phyloP scores from a whole-genome alignment of 257 asterid species.

The Penstemon davidsonii region DNA sequence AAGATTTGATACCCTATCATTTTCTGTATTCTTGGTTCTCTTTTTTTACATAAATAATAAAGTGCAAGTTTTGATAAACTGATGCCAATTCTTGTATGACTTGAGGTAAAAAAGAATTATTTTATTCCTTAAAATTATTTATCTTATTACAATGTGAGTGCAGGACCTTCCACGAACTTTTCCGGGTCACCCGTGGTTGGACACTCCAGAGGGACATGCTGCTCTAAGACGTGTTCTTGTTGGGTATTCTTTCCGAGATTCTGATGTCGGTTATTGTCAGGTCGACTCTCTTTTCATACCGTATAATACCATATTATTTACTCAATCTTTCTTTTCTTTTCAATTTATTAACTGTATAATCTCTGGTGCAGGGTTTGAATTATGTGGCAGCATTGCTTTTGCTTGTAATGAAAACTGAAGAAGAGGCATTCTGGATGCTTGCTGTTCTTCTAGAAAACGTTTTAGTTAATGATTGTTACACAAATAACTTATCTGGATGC shows the following conservation, averaged over 20 bases:
- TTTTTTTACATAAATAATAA: no score
- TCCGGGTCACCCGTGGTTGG: constrained; percentile 99
- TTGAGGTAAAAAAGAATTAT: background rate
- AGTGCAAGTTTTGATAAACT: background rate
- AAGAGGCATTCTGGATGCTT: constrained; percentile 99
- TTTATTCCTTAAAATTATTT: constrained; percentile 16
- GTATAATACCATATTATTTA: background rate
- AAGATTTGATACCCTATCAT: background rate
- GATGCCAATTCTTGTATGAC: background rate
- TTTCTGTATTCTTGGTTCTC: no score
- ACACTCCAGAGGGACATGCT: constrained; percentile 89
- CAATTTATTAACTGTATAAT: background rate
- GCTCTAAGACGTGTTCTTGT: constrained; percentile 96
- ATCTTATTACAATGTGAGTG: constrained; percentile 16
- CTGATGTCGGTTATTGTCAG: constrained; percentile 99
- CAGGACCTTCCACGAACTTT: constrained; percentile 98
- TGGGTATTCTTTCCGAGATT: constrained; percentile 93
- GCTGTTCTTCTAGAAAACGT: constrained; percentile 91
- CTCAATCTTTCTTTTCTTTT: constrained; percentile 3
- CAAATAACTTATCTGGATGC: constrained; percentile 88
- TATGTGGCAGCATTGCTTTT: constrained; percentile 88
- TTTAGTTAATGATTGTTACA: constrained; percentile 89
- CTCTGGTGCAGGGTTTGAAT: constrained; percentile 74
- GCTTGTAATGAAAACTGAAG: constrained; percentile 98
- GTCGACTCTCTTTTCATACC: constrained; percentile 35